Percentiles rank a stretch among this genome's conserved stretches.
Evolutionary conservation across 306 rosid genomes (phyloP).

Genomic region (Chamaecrista fasciculata): DNA sequence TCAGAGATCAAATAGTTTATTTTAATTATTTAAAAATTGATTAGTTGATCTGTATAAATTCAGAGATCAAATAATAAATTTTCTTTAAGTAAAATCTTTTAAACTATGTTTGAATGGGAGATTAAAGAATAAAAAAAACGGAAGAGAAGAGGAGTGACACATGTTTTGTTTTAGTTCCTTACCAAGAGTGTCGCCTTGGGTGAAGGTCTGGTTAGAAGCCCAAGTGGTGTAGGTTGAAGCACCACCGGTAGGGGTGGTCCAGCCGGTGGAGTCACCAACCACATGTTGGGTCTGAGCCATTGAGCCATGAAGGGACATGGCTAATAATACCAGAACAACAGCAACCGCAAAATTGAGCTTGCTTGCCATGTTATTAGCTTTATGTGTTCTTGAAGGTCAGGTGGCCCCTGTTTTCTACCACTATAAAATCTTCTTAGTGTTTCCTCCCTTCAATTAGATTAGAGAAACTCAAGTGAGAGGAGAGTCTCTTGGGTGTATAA

Average conservation of each 20-base stretch:
- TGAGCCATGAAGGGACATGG: conserved; percentile 43
- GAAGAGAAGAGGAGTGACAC: too few species aligned
- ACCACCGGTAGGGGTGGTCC: too few species aligned
- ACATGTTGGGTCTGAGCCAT: conserved; percentile 40
- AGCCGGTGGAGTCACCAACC: conserved; percentile 61
- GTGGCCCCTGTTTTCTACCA: conserved; percentile 52
- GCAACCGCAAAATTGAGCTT: conserved; percentile 27
- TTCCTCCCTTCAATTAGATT: background rate
- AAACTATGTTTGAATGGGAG: too few species aligned
- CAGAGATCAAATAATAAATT: too few species aligned
- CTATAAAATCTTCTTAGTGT: conserved; percentile 13
- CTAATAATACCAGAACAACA: conserved; percentile 29
- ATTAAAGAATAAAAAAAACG: too few species aligned
- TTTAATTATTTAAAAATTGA: too few species aligned
- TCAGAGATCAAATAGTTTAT: too few species aligned
- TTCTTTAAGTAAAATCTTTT: too few species aligned
- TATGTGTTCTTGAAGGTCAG: conserved; percentile 41
- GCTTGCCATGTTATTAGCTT: conserved; percentile 50
- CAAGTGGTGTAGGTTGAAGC: conserved; percentile 41
- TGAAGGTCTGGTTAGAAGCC: conserved; percentile 58
- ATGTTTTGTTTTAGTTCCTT: background rate
- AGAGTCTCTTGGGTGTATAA: background rate
- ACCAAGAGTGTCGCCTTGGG: conserved; percentile 58
- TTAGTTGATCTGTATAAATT: too few species aligned
- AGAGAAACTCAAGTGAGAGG: background rate